Percentiles rank a stretch among this genome's conserved stretches.
These are phyloP conservation scores for Talaromyces islandicus DNA, from an alignment of 2,329 filamentous ascomycete species.

Conservation along the genomic window DNA sequence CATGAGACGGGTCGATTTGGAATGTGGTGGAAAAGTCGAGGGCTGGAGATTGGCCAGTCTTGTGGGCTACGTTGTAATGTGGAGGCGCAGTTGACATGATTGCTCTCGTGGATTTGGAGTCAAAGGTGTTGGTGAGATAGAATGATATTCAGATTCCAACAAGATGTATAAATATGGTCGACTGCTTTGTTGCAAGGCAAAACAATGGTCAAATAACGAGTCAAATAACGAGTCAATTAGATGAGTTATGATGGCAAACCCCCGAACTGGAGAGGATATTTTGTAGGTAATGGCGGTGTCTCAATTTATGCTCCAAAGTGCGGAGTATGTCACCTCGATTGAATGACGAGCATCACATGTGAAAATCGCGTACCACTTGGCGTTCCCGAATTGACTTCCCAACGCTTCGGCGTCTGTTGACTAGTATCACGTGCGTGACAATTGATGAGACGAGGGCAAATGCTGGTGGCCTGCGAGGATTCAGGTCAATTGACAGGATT, in stretches of 20 bases:
- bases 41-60: neutral
- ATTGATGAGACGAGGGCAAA: neutral
- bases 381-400: neutral
- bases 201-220: neutral
- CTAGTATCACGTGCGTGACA: neutral
- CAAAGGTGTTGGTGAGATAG: neutral
- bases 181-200: neutral
- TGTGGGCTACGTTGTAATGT: neutral
- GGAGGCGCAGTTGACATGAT: neutral
- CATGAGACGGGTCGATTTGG: constrained; percentile 7
- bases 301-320: neutral
- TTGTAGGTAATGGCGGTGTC: neutral
- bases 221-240: too few relatives aligned
- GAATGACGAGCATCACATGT: neutral
- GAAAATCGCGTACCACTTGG: neutral
- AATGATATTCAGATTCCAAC: neutral
- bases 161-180: neutral
- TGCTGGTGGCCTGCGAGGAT: neutral
- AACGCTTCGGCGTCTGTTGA: neutral
- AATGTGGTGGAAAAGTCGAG: constrained; percentile 3
- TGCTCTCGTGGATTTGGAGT: neutral
- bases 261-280: neutral
- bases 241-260: neutral
- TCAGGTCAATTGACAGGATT: neutral
- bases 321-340: neutral